A percentile compares a stretch with the other conserved stretches of the same genome.
Evolutionary conservation across 352 stramenopile species (phyloP).

Genomic region (Phytophthora constricta): DNA sequence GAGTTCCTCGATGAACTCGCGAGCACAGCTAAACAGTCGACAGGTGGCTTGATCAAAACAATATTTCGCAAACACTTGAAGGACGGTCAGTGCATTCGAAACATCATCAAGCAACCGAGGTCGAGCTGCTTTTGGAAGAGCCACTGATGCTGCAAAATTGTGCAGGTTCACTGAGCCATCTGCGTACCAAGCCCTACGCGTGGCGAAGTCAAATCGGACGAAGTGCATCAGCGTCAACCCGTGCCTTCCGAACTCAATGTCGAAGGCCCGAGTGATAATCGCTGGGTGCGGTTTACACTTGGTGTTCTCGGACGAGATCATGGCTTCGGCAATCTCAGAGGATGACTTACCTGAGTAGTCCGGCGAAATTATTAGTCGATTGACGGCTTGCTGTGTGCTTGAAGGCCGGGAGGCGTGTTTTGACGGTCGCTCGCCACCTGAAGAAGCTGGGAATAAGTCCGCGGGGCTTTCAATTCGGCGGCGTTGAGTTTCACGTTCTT

Average conservation of each 20-base stretch:
- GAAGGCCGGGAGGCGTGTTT: not conserved
- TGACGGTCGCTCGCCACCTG: not conserved
- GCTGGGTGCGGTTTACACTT: slow-evolving; percentile 24
- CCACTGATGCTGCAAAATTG: slow-evolving; percentile 2
- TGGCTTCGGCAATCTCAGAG: not conserved
- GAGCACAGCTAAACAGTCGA: not conserved
- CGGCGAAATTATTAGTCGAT: not conserved
- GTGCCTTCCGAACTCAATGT: slow-evolving; percentile 13
- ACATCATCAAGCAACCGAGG: slow-evolving; percentile 3
- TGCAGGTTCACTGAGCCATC: slow-evolving; percentile 15
- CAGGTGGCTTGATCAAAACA: slow-evolving; percentile 7
- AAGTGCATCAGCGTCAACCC: slow-evolving; percentile 25
- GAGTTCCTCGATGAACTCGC: not conserved
- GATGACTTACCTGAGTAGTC: not conserved
- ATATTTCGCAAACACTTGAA: slow-evolving; percentile 12
- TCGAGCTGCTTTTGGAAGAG: slow-evolving; percentile 1
- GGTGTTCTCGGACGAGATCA: slow-evolving; percentile 22
- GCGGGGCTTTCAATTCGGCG: not conserved
- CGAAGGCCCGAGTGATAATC: slow-evolving; percentile 8
- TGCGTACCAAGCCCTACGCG: slow-evolving; percentile 13
- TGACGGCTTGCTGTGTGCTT: not conserved
- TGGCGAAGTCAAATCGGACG: slow-evolving; percentile 12
- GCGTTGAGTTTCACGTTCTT: not conserved
- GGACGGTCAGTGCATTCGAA: slow-evolving; percentile 15
- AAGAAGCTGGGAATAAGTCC: not conserved